Evolutionary conservation across 352 stramenopile species (phyloP).

Genomic region (Phytophthora pini): DNA sequence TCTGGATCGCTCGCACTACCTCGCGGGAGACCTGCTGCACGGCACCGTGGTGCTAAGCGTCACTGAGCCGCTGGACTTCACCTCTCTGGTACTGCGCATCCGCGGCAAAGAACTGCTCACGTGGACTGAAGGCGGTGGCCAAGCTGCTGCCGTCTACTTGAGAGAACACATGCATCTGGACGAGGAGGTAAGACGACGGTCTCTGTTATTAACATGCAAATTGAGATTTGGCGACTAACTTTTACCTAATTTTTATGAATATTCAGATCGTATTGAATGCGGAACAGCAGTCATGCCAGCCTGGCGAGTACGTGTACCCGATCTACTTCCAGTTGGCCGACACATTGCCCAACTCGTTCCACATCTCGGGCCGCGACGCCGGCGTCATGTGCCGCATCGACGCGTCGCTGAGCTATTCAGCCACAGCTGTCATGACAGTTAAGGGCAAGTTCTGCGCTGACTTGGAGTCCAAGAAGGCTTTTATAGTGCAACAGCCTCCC

Average conservation of each 20-base stretch:
- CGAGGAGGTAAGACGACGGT: conserved; percentile 27
- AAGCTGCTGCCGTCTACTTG: conserved; percentile 35
- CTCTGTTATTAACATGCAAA: not conserved
- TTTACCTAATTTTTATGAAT: conserved; percentile 1
- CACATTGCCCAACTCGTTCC: conserved; percentile 53
- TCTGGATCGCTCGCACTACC: conserved; percentile 33
- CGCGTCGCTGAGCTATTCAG: conserved; percentile 72
- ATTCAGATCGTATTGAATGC: conserved; percentile 48
- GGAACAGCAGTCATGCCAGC: conserved; percentile 54
- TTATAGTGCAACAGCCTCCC: conserved; percentile 32
- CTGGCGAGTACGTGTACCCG: conserved; percentile 77
- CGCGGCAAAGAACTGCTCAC: conserved; percentile 39
- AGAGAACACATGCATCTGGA: conserved; percentile 35
- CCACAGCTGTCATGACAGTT: conserved; percentile 68
- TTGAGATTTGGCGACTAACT: not conserved
- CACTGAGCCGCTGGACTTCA: conserved; percentile 37
- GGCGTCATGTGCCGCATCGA: conserved; percentile 48
- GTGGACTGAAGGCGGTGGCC: conserved; percentile 44
- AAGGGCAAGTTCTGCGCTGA: conserved; percentile 73
- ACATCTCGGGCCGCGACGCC: conserved; percentile 34
- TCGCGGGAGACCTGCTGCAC: conserved; percentile 36
- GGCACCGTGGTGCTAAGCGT: conserved; percentile 38
- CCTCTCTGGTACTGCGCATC: conserved; percentile 36
- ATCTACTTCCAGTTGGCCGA: conserved; percentile 62
- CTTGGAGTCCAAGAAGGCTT: conserved; percentile 49